Evolutionary conservation across 164 flowering plant genomes (phyloP).

Genomic region (Umbilicus rupestris): DNA sequence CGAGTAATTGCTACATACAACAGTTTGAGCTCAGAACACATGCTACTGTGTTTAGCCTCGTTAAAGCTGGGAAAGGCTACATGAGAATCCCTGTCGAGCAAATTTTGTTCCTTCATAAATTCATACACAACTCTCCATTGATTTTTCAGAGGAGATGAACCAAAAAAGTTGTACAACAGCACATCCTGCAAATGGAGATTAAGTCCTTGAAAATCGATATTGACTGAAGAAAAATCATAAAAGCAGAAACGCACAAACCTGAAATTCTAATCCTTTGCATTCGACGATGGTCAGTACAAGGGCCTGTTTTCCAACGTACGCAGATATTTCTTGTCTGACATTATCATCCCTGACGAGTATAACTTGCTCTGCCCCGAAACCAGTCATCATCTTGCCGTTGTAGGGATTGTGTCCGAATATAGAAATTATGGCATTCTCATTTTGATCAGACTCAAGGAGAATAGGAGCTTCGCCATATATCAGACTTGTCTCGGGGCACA

Average conservation of each 20-base stretch:
- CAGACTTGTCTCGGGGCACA: too few relatives aligned
- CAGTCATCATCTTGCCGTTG: slow-evolving; percentile 22
- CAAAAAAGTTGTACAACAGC: slow-evolving; percentile 61
- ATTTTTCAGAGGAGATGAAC: slow-evolving; percentile 48
- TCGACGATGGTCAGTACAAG: slow-evolving; percentile 64
- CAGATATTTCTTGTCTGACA: slow-evolving; percentile 28
- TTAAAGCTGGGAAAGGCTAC: too few relatives aligned
- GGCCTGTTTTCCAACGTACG: too few relatives aligned
- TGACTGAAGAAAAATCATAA: background rate
- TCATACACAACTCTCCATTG: slow-evolving; percentile 65
- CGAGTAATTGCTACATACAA: slow-evolving; percentile 82
- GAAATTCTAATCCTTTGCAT: slow-evolving; percentile 76
- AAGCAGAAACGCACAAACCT: slow-evolving; percentile 27
- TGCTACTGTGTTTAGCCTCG: slow-evolving; percentile 35
- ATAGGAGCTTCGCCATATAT: slow-evolving; percentile 70
- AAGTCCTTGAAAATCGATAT: background rate
- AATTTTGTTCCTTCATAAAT: slow-evolving; percentile 38
- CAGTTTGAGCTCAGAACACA: slow-evolving; percentile 77
- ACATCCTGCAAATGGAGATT: slow-evolving; percentile 51
- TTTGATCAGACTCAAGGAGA: slow-evolving; percentile 37
- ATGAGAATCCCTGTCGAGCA: slow-evolving; percentile 23
- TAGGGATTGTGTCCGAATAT: too few relatives aligned
- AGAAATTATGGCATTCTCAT: slow-evolving; percentile 38
- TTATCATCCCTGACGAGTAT: slow-evolving; percentile 70
- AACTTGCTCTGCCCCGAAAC: slow-evolving; percentile 80